These are phyloP conservation scores for Hericium rajendrae DNA, from an alignment of 768 basidiomycete species.

Conservation along the genomic window DNA sequence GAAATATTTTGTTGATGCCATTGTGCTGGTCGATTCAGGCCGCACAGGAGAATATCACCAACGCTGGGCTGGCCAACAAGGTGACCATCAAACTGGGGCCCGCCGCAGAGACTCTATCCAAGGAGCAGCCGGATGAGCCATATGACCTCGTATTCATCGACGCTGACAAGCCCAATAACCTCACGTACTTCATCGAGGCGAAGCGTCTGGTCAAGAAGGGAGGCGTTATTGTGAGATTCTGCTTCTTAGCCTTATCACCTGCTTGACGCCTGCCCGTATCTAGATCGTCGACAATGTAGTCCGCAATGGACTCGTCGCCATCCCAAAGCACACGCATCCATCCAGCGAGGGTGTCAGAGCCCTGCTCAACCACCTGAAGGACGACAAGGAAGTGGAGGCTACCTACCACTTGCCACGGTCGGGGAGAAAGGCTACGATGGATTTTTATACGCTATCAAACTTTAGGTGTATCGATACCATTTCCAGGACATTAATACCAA, in stretches of 20 bases:
- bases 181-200: slow-evolving; percentile 47
- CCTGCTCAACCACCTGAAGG: slow-evolving; percentile 37
- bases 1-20: too few species aligned
- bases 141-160: slow-evolving; percentile 70
- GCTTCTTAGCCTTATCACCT: not conserved
- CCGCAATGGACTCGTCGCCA: not conserved
- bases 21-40: not conserved
- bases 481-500: too few species aligned
- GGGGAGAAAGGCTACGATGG: slow-evolving; percentile 26
- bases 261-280: not conserved
- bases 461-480: not conserved
- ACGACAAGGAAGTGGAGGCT: slow-evolving; percentile 32
- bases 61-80: slow-evolving; percentile 41
- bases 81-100: slow-evolving; percentile 42
- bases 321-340: not conserved
- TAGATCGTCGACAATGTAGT: not conserved
- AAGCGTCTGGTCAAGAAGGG: slow-evolving; percentile 50
- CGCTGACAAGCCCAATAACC: slow-evolving; percentile 52
- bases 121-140: slow-evolving; percentile 35
- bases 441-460: slow-evolving; percentile 19
- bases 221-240: slow-evolving; percentile 46
- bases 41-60: slow-evolving; percentile 30
- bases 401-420: slow-evolving; percentile 28
- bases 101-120: slow-evolving; percentile 40
- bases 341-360: not conserved